Evolutionary conservation across 805 yeast species (phyloP).

Genomic region (Yarrowia sp.): DNA sequence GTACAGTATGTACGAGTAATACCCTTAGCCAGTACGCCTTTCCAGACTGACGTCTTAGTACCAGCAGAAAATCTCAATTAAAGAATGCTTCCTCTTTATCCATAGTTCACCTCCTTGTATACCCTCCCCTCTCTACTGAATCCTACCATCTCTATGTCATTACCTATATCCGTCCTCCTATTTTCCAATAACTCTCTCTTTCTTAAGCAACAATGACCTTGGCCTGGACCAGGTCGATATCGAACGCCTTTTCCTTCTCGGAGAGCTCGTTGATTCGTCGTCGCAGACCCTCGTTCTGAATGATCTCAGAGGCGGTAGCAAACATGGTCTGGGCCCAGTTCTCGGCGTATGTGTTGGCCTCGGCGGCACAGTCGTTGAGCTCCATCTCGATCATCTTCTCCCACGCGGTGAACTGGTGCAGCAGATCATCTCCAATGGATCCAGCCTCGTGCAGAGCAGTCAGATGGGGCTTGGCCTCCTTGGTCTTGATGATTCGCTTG

Average conservation of each 20-base stretch:
- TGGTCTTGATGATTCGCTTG: slow-evolving; percentile 79
- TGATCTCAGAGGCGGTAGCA: slow-evolving; percentile 83
- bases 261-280: slow-evolving; percentile 61
- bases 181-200: not conserved
- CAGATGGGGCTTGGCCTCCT: slow-evolving; percentile 76
- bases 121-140: too few relatives aligned
- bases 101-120: too few relatives aligned
- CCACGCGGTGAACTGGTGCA: slow-evolving; percentile 79
- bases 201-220: slow-evolving; percentile 35
- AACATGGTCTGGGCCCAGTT: slow-evolving; percentile 84
- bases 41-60: too few relatives aligned
- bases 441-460: slow-evolving; percentile 82
- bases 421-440: slow-evolving; percentile 87
- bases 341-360: slow-evolving; percentile 73
- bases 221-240: slow-evolving; percentile 36
- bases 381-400: slow-evolving; percentile 82
- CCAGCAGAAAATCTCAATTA: too few relatives aligned
- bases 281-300: slow-evolving; percentile 89
- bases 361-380: slow-evolving; percentile 73
- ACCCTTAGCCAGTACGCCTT: too few relatives aligned
- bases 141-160: not conserved
- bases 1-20: too few relatives aligned
- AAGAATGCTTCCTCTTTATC: too few relatives aligned
- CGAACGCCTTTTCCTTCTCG: slow-evolving; percentile 41
- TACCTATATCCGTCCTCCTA: not conserved